phyloP scores from a whole-genome alignment of 2,329 filamentous ascomycete species.

The Alternaria angustiovoidea region DNA sequence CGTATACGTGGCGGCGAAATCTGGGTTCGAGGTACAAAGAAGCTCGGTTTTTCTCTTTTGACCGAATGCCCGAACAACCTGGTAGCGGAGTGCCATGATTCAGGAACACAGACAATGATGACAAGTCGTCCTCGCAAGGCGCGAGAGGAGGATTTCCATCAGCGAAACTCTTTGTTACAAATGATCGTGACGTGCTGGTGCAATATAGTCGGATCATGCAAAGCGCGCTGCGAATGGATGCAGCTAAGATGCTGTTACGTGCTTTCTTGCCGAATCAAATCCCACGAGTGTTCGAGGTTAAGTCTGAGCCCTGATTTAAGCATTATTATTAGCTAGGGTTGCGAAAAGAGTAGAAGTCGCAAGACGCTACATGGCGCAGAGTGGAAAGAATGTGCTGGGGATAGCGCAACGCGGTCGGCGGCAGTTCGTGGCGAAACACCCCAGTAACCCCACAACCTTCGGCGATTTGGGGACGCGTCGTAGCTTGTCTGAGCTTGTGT shows the following conservation, averaged over 20 bases:
- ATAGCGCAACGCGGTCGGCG: too few species aligned
- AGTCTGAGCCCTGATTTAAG: too few species aligned
- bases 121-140: not conserved
- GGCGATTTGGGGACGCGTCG: not conserved
- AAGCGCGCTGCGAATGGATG: constrained; percentile 1
- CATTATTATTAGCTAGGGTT: too few species aligned
- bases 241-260: too few species aligned
- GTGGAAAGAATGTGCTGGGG: too few species aligned
- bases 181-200: not conserved
- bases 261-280: too few species aligned
- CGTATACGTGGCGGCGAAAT: not conserved
- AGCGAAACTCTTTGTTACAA: not conserved
- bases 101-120: not conserved
- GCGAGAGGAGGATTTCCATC: not conserved
- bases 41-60: not conserved
- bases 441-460: not conserved
- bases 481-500: not conserved
- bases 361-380: too few species aligned
- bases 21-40: not conserved
- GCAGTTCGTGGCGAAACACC: not conserved
- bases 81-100: constrained; percentile 1
- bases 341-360: too few species aligned
- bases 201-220: not conserved
- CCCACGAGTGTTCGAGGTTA: too few species aligned
- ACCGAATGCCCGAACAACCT: not conserved